Percentiles rank a stretch among this genome's conserved stretches.
phyloP scores from a whole-genome alignment of 2,329 filamentous ascomycete genomes.

The Xylariaceae sp. region DNA sequence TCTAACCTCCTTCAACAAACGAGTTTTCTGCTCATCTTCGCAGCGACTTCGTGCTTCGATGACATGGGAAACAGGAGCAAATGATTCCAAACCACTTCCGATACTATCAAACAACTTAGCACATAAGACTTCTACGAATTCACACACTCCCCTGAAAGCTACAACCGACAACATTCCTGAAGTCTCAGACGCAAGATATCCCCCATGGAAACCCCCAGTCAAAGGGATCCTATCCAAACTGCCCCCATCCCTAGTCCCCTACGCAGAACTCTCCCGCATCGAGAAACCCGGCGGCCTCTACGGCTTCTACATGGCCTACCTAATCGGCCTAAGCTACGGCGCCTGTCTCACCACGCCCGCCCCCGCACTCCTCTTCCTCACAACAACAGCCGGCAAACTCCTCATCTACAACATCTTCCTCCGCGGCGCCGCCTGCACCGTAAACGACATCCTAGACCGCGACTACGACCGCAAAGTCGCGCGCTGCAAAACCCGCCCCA shows the following conservation, averaged over 20 bases:
- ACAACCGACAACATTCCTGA: background rate
- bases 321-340: slow-evolving; percentile 20
- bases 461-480: slow-evolving; percentile 49
- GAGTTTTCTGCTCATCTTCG: too few relatives aligned
- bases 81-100: too few relatives aligned
- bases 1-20: too few relatives aligned
- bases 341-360: slow-evolving; percentile 15
- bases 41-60: too few relatives aligned
- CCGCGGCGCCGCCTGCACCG: slow-evolving; percentile 47
- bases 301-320: slow-evolving; percentile 24
- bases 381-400: slow-evolving; percentile 1
- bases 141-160: background rate
- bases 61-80: too few relatives aligned
- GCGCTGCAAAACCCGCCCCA: slow-evolving; percentile 46
- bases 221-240: slow-evolving; percentile 18
- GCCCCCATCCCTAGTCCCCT: slow-evolving; percentile 20
- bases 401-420: slow-evolving; percentile 36
- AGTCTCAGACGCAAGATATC: background rate
- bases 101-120: background rate
- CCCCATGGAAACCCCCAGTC: slow-evolving; percentile 16
- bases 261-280: slow-evolving; percentile 23
- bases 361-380: slow-evolving; percentile 1
- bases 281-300: slow-evolving; percentile 23
- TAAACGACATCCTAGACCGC: slow-evolving; percentile 52
- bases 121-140: background rate